A percentile compares a stretch with the other conserved stretches of the same genome.
phyloP scores from a whole-genome alignment of 306 rosid species.

The Fragaria nilgerrensis region DNA sequence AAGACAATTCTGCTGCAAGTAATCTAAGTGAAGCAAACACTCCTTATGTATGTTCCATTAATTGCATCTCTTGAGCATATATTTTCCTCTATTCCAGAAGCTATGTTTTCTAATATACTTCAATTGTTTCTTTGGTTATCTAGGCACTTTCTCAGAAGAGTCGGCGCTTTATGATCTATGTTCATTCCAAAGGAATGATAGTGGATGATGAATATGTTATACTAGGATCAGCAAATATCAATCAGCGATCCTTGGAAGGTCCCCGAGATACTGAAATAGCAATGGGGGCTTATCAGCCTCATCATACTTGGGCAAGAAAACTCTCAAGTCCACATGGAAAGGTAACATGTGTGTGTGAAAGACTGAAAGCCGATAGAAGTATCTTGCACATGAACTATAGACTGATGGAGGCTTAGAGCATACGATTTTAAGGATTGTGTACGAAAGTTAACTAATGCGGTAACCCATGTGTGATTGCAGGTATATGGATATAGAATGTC shows the following conservation, averaged over 20 bases:
- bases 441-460: too few relatives aligned
- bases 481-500: slow-evolving; percentile 86
- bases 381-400: neutral
- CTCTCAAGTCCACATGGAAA: slow-evolving; percentile 62
- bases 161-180: slow-evolving; percentile 85
- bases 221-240: slow-evolving; percentile 86
- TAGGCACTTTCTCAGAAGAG: slow-evolving; percentile 58
- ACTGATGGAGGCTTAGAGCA: neutral
- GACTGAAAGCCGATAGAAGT: neutral
- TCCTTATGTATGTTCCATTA: slow-evolving; percentile 48
- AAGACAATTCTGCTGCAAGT: neutral
- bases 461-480: slow-evolving; percentile 32
- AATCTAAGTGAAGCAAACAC: slow-evolving; percentile 24
- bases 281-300: slow-evolving; percentile 89
- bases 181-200: slow-evolving; percentile 94
- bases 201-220: slow-evolving; percentile 94
- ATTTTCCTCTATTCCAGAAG: slow-evolving; percentile 5
- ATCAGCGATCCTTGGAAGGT: slow-evolving; percentile 85
- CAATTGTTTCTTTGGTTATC: slow-evolving; percentile 2
- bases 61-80: neutral
- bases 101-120: neutral
- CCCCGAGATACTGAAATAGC: slow-evolving; percentile 92
- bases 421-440: neutral
- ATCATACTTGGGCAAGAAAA: slow-evolving; percentile 55
- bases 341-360: slow-evolving; percentile 35